Evolutionary conservation across 1,284 basidiomycete genomes (phyloP), one percentile per base, ranked within the genome.

Genomic region (Bjerkandera adusta): DNA sequence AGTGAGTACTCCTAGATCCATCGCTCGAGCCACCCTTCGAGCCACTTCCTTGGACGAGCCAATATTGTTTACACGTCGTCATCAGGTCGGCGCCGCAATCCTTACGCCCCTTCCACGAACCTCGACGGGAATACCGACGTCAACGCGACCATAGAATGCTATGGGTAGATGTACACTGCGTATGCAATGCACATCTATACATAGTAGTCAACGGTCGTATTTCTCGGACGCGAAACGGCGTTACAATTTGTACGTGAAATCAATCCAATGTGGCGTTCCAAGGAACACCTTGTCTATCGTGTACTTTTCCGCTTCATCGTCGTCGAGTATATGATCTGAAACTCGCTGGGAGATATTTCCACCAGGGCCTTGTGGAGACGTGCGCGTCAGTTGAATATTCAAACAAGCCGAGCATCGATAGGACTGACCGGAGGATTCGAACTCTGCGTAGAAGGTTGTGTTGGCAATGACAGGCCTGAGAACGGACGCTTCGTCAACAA

Each of bases 401-500:
- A 12, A 18, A 15, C 33, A 43, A 39, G 5, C 22, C 22, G 16
- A 35, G 25, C 34, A 36, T 18, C 12, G 13, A 4, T 4, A 25
- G 2, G 34, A 47, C 46, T 27, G 27, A 76, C 81, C 81, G 15
- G 65, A 67, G 1, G 81, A 82, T 16, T 70, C 63, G 49, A 64
- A 82, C 58, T 85, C 83, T 0, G 81, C 83, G 41, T 76, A 84
- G 56, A 77, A 81, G 0, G 73, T 76, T 3, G 81, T 81, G 52
- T 74, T 72, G 48, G 73, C 65, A 32, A 83, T 76, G 2, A 67
- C 62, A 0, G 65, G 68, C 36, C 77, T 80, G 43, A 15, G 26
- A 7, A 51, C 3, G n/a, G n/a, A n/a, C n/a, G n/a, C n/a, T n/a
- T n/a, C n/a, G n/a, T n/a, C n/a, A n/a, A n/a, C n/a, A 2, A 20